phyloP scores from a whole-genome alignment of 225 moss, liverwort and hornwort genomes.

The Pleurozium schreberi region DNA sequence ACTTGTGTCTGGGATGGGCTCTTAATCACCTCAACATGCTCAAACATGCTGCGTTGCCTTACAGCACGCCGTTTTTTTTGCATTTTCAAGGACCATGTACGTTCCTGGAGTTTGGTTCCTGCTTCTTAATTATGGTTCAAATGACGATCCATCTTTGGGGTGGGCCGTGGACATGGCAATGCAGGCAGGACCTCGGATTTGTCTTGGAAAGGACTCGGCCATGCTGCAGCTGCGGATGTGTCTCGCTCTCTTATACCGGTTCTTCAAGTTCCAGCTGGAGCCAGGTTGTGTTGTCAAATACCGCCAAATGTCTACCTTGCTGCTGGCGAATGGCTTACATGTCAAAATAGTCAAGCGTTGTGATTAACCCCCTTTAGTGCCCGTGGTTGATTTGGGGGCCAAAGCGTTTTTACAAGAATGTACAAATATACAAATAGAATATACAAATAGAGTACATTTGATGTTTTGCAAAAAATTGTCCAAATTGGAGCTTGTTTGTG shows the following conservation, averaged over 20 bases:
- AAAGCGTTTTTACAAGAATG: too few relatives aligned
- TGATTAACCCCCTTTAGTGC: too few relatives aligned
- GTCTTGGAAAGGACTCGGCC: not conserved
- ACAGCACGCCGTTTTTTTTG: not conserved
- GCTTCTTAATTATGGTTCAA: too few relatives aligned
- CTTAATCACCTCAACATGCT: not conserved
- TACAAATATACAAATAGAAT: too few relatives aligned
- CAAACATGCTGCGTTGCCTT: not conserved
- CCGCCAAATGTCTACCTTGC: not conserved
- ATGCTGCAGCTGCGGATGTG: not conserved
- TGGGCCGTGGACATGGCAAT: not conserved
- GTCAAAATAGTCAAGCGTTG: not conserved
- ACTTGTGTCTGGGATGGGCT: not conserved
- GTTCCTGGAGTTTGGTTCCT: not conserved
- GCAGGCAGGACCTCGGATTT: not conserved
- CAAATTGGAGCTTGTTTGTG: too few relatives aligned
- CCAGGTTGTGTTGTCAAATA: not conserved
- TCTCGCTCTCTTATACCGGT: not conserved
- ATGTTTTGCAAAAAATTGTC: too few relatives aligned
- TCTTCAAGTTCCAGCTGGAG: not conserved
- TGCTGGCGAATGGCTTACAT: not conserved
- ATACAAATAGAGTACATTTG: too few relatives aligned
- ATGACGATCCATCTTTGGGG: not conserved
- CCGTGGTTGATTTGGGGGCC: too few relatives aligned
- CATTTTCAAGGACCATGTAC: not conserved